Percentiles rank a stretch among this genome's conserved stretches.
phyloP scores from a whole-genome alignment of 345 rosid genomes.

The Sonneratia alba region DNA sequence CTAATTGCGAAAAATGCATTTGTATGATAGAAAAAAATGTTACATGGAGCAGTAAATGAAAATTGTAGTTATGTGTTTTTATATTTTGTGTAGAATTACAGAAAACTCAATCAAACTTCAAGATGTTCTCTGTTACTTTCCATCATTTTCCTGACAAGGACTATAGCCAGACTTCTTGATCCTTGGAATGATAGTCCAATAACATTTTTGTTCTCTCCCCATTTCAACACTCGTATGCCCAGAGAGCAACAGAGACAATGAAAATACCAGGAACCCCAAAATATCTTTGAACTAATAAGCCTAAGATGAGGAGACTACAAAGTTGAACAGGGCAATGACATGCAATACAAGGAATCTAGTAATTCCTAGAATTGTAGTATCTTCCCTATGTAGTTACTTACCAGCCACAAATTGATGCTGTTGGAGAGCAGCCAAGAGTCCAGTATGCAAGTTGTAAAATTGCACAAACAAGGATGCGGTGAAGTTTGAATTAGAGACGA shows the following conservation, averaged over 20 bases:
- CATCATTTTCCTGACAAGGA: not conserved
- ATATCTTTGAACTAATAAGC: not conserved
- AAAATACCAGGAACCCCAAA: not conserved
- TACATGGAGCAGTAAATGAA: not conserved
- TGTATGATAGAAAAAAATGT: not conserved
- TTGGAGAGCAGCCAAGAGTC: slow-evolving; percentile 24
- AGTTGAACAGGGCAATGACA: not conserved
- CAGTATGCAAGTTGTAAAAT: slow-evolving; percentile 4
- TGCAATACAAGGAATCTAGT: not conserved
- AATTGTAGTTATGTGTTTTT: not conserved
- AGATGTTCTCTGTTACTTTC: not conserved
- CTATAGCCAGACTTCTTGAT: not conserved
- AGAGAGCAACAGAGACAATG: not conserved
- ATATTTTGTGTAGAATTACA: not conserved
- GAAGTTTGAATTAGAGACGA: not conserved
- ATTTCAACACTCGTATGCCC: not conserved
- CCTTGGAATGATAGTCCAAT: not conserved
- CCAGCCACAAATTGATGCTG: slow-evolving; percentile 98
- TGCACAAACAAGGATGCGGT: not conserved
- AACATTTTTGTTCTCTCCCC: not conserved
- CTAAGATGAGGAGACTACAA: not conserved
- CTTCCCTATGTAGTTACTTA: slow-evolving; percentile 18
- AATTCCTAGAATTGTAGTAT: not conserved
- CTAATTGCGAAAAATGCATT: not conserved
- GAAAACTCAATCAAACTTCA: not conserved